phyloP scores from a whole-genome alignment of 805 yeast genomes.

The Saccharomycopsis oosterbeekiorum region DNA sequence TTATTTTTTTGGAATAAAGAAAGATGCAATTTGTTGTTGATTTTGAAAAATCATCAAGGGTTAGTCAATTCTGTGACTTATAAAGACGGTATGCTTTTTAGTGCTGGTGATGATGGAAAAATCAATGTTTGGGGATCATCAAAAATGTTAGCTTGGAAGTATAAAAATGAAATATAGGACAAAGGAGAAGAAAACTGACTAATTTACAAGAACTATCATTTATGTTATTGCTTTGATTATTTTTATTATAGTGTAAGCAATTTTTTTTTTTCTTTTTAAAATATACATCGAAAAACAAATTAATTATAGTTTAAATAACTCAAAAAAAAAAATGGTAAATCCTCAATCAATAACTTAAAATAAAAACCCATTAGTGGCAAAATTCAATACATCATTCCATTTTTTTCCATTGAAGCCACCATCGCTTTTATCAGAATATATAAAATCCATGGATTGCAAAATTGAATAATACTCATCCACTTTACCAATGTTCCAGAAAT shows the following conservation, averaged over 20 bases:
- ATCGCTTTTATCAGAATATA: background rate
- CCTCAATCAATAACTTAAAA: background rate
- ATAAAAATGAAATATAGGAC: background rate
- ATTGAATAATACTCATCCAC: background rate
- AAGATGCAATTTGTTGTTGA: slow-evolving; percentile 55
- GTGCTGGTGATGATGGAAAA: slow-evolving; percentile 74
- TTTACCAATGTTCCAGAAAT: background rate
- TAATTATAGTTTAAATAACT: background rate
- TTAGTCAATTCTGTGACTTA: slow-evolving; percentile 74
- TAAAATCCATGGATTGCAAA: background rate
- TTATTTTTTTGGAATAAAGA: slow-evolving; percentile 71
- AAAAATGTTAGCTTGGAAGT: background rate
- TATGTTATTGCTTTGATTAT: background rate
- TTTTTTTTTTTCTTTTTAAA: background rate
- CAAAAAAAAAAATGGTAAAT: background rate
- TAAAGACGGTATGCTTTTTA: slow-evolving; percentile 61
- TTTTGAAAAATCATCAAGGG: slow-evolving; percentile 53
- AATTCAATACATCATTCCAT: background rate
- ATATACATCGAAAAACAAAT: background rate
- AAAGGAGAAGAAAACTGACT: background rate
- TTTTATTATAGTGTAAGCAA: background rate
- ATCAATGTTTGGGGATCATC: slow-evolving; percentile 57
- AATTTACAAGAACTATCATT: no score
- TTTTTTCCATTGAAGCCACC: background rate
- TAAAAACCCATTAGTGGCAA: background rate